Base-by-base conservation (phyloP, 371 early-diverging fungal species). In the Sporodiniella umbellata region DNA sequence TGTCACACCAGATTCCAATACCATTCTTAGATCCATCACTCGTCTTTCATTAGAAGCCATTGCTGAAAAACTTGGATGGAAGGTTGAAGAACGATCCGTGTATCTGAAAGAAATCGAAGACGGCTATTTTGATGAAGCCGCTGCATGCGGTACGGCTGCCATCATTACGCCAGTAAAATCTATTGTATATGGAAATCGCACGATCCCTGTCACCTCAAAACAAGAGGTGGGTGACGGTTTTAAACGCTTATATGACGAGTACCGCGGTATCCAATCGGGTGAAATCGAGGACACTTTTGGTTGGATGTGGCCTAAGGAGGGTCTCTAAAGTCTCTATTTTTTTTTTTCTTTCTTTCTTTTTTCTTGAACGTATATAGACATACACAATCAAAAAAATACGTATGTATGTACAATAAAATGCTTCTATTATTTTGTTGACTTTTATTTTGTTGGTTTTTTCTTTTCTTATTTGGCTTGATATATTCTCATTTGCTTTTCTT, bases 111-210 rank as follows among this genome's bases (percentile, higher is more conserved):
- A 89, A 46, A 62, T 89, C 6, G 64, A 57, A 33, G 58, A 75
- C 33, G 84, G 85, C 42, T 60, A 66, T 17, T 87, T 89, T 61
- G 80, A 69, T 17, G 89, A 88, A 56, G 75, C 86, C 7, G 89
- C 86, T 18, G 91, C 91, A 26, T 81, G 83, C 51, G 91, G 91
- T 11, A 90, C 90, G 3, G 92, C 92, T 7, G 61, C 87, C 3
- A 81, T 89, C 35, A 81, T 91, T 45, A 89, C 89, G 7, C 88
- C 92, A 23, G 81, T 91, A 43, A 80, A 79, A 37, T 73, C 72
- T 40, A 86, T 91, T 51, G 80, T 84, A 40, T 79, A 82, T 39
- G 83, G 83, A 0, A 72, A 75, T 14, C 54, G 66, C 38, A 59
- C 53, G 8, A 67, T 64, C 24, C 38, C 37, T 19, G 68, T 77